phyloP scores from a whole-genome alignment of 169 alveolate genomes.

The Plasmodium knowlesi region DNA sequence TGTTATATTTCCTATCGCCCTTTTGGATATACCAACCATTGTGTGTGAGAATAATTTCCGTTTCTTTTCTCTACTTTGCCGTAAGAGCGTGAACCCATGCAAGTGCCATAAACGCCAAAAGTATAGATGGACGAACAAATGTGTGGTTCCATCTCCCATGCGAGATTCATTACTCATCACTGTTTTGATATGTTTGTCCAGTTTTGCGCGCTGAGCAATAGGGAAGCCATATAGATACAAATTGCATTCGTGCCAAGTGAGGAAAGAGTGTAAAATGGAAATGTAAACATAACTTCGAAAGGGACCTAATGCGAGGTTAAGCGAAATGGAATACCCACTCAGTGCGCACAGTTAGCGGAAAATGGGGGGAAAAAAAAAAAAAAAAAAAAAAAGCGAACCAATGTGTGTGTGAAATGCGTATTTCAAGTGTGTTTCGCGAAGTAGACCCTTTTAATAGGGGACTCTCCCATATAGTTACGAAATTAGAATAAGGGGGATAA shows the following conservation, averaged over 20 bases:
- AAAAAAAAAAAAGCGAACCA: background rate
- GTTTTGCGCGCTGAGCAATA: background rate
- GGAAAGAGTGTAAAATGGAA: background rate
- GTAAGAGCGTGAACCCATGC: background rate
- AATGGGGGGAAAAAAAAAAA: background rate
- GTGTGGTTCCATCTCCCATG: background rate
- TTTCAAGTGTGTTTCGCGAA: background rate
- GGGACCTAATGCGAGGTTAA: background rate
- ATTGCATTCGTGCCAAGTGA: background rate
- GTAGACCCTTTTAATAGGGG: background rate
- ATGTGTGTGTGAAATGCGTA: background rate
- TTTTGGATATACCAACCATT: background rate
- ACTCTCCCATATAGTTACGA: background rate
- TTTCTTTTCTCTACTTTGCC: background rate
- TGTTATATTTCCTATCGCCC: background rate
- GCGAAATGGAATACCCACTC: background rate
- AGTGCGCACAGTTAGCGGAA: background rate
- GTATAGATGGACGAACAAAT: background rate
- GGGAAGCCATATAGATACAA: background rate
- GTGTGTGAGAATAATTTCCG: background rate
- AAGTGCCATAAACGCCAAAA: background rate
- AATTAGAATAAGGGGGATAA: background rate
- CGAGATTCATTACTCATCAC: background rate
- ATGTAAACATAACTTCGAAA: background rate
- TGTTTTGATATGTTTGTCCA: background rate